These are phyloP conservation scores for Barnettozyma sp. DNA, from an alignment of 805 yeast species.

Conservation along the genomic window DNA sequence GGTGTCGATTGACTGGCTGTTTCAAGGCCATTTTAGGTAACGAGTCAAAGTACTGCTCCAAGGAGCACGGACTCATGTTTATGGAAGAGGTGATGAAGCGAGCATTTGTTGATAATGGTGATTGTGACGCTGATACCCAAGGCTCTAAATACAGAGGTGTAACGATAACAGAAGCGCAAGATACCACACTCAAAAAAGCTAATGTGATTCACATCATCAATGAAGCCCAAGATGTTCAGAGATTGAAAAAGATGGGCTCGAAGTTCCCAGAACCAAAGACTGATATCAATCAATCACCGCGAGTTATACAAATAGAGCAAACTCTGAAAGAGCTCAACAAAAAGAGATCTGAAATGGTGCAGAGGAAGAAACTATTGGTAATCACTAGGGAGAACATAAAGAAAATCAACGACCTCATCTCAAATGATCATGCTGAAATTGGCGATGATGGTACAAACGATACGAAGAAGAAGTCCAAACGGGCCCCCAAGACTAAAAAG, in stretches of 20 bases:
- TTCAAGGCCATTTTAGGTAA: slow-evolving; percentile 39
- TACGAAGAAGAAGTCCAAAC: slow-evolving; percentile 9
- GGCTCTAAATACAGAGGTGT: too few species aligned
- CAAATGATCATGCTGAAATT: slow-evolving; percentile 5
- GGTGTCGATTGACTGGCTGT: slow-evolving; percentile 61
- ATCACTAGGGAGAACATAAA: slow-evolving; percentile 22
- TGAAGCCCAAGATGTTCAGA: slow-evolving; percentile 8
- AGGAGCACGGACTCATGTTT: slow-evolving; percentile 52
- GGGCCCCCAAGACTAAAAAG: slow-evolving; percentile 27
- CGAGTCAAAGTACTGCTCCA: slow-evolving; percentile 65
- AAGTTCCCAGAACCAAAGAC: slow-evolving; percentile 38
- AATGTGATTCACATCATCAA: slow-evolving; percentile 13
- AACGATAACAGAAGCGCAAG: too few species aligned
- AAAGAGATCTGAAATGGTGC: slow-evolving; percentile 6
- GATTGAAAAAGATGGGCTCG: slow-evolving; percentile 29
- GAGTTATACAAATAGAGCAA: slow-evolving; percentile 6
- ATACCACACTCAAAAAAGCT: slow-evolving; percentile 7
- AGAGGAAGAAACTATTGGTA: slow-evolving; percentile 17
- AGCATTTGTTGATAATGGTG: slow-evolving; percentile 1
- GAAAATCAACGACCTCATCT: slow-evolving; percentile 21
- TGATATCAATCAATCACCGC: slow-evolving; percentile 14
- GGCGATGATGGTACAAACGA: slow-evolving; percentile 3
- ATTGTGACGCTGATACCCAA: too few species aligned
- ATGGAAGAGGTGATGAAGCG: slow-evolving; percentile 9
- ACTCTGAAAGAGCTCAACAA: not conserved